phyloP scores from a whole-genome alignment of 306 rosid genomes.

The Lupinus albus region DNA sequence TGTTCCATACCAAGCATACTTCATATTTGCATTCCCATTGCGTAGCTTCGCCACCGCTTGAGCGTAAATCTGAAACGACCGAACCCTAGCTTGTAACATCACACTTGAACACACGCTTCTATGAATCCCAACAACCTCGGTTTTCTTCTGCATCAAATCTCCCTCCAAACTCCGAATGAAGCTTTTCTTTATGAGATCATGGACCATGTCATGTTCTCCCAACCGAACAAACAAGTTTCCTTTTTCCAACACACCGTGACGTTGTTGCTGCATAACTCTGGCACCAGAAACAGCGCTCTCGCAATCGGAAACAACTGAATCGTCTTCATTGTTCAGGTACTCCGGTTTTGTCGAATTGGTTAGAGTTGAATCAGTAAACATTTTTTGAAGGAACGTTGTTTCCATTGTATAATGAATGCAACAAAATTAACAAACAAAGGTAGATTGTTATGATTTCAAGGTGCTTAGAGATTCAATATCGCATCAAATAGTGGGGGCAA shows the following conservation, averaged over 20 bases:
- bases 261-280: not conserved
- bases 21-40: constrained; percentile 64
- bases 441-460: no score
- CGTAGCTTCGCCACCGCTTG: constrained; percentile 58
- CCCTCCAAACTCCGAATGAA: constrained; percentile 55
- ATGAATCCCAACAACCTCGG: constrained; percentile 48
- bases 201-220: constrained; percentile 48
- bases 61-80: constrained; percentile 56
- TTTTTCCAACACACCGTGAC: not conserved
- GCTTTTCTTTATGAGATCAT: constrained; percentile 52
- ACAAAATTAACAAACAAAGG: not conserved
- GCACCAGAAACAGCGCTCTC: constrained; percentile 58
- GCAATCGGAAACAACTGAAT: constrained; percentile 59
- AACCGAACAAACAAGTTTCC: constrained; percentile 43
- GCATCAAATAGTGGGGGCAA: no score
- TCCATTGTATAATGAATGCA: constrained; percentile 31
- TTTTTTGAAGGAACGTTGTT: constrained; percentile 12
- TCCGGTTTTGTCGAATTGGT: no score
- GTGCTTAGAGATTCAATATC: no score
- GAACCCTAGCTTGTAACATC: constrained; percentile 58
- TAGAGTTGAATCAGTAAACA: not conserved
- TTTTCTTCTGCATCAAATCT: constrained; percentile 38
- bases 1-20: constrained; percentile 73
- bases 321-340: constrained; percentile 35
- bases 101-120: constrained; percentile 45